These are phyloP conservation scores for Schrenkiella parvula DNA, from an alignment of 345 rosid genomes.

Conservation along the genomic window DNA sequence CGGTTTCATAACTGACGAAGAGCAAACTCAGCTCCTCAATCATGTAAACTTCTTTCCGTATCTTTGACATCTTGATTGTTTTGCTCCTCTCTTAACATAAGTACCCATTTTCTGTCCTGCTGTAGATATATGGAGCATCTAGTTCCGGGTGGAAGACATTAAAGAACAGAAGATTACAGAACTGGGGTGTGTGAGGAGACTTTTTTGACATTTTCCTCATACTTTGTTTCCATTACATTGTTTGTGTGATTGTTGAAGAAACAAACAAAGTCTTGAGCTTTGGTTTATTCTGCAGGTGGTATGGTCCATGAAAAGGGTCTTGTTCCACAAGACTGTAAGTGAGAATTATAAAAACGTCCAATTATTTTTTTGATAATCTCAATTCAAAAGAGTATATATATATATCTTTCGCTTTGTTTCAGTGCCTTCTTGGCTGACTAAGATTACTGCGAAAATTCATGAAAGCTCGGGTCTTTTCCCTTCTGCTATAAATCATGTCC, in stretches of 20 bases:
- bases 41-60: slow-evolving; percentile 33
- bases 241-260: background rate
- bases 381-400: background rate
- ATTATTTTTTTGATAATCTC: background rate
- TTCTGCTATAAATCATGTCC: slow-evolving; percentile 77
- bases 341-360: background rate
- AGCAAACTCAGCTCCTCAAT: slow-evolving; percentile 52
- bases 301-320: slow-evolving; percentile 96
- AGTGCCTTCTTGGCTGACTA: slow-evolving; percentile 78
- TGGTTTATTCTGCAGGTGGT: slow-evolving; percentile 58
- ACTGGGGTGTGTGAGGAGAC: slow-evolving; percentile 63
- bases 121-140: slow-evolving; percentile 66
- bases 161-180: slow-evolving; percentile 86
- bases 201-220: background rate
- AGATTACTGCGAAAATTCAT: slow-evolving; percentile 51
- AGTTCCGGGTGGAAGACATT: slow-evolving; percentile 74
- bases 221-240: background rate
- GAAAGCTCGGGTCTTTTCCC: slow-evolving; percentile 71
- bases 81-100: background rate
- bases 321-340: slow-evolving; percentile 84
- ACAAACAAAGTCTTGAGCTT: background rate
- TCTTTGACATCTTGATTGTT: background rate
- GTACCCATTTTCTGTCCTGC: background rate
- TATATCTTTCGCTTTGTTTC: slow-evolving; percentile 26
- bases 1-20: slow-evolving; percentile 51